Percentiles rank a stretch among this genome's conserved stretches.
Evolutionary conservation across 495 filamentous ascomycete genomes (phyloP).

Genomic region (Articulospora tetracladia): DNA sequence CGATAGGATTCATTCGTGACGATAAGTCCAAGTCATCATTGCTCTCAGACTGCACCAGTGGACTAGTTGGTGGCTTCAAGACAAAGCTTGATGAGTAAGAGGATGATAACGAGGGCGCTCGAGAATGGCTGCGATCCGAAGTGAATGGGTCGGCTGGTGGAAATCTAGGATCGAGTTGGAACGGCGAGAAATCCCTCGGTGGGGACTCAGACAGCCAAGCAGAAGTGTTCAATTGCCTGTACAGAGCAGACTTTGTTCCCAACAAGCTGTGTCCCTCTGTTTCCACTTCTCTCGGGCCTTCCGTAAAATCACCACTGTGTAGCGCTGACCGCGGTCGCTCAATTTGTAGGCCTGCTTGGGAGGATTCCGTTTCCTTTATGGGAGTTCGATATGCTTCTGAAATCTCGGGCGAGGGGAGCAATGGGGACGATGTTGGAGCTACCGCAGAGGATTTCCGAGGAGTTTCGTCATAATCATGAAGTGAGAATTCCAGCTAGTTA

Average conservation of each 20-base stretch:
- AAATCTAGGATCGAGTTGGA: slow-evolving; percentile 33
- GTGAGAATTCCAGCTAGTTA: slow-evolving; percentile 16
- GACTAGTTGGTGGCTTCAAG: slow-evolving; percentile 86
- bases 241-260: slow-evolving; percentile 23
- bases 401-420: slow-evolving; percentile 22
- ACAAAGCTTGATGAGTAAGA: slow-evolving; percentile 80
- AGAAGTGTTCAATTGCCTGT: slow-evolving; percentile 8
- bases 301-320: slow-evolving; percentile 84
- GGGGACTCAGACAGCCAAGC: slow-evolving; percentile 39
- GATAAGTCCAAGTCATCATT: slow-evolving; percentile 75
- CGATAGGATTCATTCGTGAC: slow-evolving; percentile 37
- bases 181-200: slow-evolving; percentile 37
- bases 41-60: slow-evolving; percentile 84
- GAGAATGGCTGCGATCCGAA: slow-evolving; percentile 18
- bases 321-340: slow-evolving; percentile 83
- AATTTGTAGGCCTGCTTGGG: slow-evolving; percentile 53
- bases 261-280: neutral
- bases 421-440: slow-evolving; percentile 7
- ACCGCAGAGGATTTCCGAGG: slow-evolving; percentile 12
- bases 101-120: slow-evolving; percentile 66
- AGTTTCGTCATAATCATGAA: slow-evolving; percentile 18
- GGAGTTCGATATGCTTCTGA: slow-evolving; percentile 4
- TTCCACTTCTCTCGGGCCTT: slow-evolving; percentile 29
- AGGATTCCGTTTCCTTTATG: slow-evolving; percentile 6
- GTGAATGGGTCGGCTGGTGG: slow-evolving; percentile 14